Conservation (phyloP, 179 eudicot genomes). For the Heliamphora pulchella region DNA sequence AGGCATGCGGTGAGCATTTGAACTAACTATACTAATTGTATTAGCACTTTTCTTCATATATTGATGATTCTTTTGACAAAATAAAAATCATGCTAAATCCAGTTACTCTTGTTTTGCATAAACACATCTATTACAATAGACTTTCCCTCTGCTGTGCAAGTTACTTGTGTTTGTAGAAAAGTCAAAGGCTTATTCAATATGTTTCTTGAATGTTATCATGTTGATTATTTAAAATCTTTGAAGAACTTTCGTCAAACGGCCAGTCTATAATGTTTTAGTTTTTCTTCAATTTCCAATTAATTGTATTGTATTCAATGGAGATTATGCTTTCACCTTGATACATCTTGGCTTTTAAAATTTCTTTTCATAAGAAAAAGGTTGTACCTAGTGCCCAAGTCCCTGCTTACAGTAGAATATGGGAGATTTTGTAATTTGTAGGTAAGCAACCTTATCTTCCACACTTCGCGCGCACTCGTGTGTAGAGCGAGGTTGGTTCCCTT, state of each 20-base stretch:
- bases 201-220: too few species aligned
- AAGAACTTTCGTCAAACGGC: background rate
- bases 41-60: too few species aligned
- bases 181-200: background rate
- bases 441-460: background rate
- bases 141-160: background rate
- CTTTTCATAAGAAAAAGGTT: background rate
- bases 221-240: slow-evolving; percentile 1
- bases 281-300: too few species aligned
- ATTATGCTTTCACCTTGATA: background rate
- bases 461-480: background rate
- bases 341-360: background rate
- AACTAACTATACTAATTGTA: background rate
- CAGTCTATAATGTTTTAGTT: background rate
- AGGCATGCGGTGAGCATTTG: slow-evolving; percentile 52
- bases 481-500: background rate
- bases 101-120: background rate
- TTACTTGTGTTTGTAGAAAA: background rate
- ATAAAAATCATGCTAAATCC: background rate
- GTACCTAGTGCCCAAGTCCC: background rate
- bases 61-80: background rate
- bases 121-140: background rate
- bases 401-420: too few species aligned
- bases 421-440: background rate
- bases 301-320: background rate